phyloP scores from a whole-genome alignment of 768 basidiomycete genomes.

The Boletus sp. region DNA sequence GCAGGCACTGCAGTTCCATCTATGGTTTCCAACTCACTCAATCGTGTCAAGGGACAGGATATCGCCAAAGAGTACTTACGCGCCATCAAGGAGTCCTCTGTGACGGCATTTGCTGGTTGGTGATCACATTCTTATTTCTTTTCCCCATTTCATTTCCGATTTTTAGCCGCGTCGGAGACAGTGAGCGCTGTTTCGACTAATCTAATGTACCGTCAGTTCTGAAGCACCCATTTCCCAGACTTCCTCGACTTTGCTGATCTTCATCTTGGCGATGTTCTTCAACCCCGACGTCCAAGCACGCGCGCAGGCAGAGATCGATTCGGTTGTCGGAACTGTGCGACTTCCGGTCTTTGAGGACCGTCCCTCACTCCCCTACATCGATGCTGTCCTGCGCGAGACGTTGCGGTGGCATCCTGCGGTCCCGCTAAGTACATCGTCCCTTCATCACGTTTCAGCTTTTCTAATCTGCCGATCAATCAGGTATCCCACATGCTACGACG shows the following conservation, averaged over 20 bases:
- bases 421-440: constrained; percentile 29
- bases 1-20: constrained; percentile 25
- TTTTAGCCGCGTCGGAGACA: constrained; percentile 30
- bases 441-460: neutral
- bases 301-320: constrained; percentile 39
- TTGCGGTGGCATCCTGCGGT: constrained; percentile 36
- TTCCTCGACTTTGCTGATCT: constrained; percentile 30
- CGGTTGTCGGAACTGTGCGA: constrained; percentile 29
- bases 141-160: neutral
- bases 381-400: constrained; percentile 34
- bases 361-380: constrained; percentile 25
- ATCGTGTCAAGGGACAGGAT: constrained; percentile 7
- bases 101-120: constrained; percentile 32
- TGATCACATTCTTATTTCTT: neutral
- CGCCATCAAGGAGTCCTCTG: constrained; percentile 30
- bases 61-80: constrained; percentile 7
- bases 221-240: constrained; percentile 23
- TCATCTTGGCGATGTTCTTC: constrained; percentile 37
- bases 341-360: constrained; percentile 33
- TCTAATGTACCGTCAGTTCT: neutral
- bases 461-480: constrained; percentile 11
- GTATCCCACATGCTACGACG: constrained; percentile 35
- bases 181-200: constrained; percentile 13
- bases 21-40: constrained; percentile 28
- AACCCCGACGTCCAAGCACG: constrained; percentile 37